Evolutionary conservation across 306 rosid species (phyloP).

Genomic region (Medicago arabica): DNA sequence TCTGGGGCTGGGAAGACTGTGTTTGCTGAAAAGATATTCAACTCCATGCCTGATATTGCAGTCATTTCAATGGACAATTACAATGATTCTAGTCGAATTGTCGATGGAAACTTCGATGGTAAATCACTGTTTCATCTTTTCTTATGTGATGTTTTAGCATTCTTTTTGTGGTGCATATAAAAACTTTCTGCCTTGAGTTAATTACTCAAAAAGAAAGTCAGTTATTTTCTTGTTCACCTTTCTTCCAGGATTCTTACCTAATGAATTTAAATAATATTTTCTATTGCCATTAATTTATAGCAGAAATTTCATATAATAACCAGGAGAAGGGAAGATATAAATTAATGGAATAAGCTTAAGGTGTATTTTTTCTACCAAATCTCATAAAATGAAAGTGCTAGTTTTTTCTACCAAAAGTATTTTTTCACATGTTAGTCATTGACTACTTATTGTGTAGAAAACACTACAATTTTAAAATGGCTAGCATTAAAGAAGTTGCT

Average conservation of each 20-base stretch:
- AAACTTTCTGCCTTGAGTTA: too few species aligned
- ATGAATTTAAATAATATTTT: too few species aligned
- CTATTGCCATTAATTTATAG: too few species aligned
- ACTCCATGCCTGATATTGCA: constrained; percentile 88
- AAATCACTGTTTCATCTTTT: constrained; percentile 41
- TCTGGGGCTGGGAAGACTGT: constrained; percentile 98
- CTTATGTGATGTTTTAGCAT: constrained; percentile 32
- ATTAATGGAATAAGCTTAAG: too few species aligned
- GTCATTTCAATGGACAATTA: constrained; percentile 98
- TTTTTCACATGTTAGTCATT: background rate
- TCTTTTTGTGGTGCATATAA: constrained; percentile 28
- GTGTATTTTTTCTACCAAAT: too few species aligned
- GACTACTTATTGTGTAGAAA: background rate
- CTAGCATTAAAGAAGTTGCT: background rate
- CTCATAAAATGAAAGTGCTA: background rate
- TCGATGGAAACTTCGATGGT: constrained; percentile 98
- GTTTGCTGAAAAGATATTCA: constrained; percentile 87
- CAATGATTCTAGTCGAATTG: constrained; percentile 93
- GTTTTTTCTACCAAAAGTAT: background rate
- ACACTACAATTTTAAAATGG: background rate
- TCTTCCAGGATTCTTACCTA: too few species aligned
- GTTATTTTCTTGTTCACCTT: too few species aligned
- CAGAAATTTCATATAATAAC: too few species aligned
- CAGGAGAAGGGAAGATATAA: too few species aligned
- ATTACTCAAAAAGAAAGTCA: too few species aligned